Base-by-base conservation (phyloP, 2,329 filamentous ascomycete species). In the Claviceps maximensis region DNA sequence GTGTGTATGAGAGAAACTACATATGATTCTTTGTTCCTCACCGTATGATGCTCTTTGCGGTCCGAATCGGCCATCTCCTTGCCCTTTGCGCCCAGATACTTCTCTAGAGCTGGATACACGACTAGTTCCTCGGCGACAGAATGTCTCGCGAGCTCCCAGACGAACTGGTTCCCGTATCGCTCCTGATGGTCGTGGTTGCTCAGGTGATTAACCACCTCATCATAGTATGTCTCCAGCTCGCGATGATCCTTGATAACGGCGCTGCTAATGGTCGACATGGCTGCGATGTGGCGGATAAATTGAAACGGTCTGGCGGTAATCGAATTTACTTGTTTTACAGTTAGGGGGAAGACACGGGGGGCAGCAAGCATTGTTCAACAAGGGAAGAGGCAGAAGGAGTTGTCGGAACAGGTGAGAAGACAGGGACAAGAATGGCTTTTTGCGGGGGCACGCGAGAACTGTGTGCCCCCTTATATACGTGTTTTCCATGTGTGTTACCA, bases 51-150 rank as follows among this genome's bases (percentile, higher is more conserved):
- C 54, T 77, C 70, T 2, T 65, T 57, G 10, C 75, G 69, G 59
- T 79, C 74, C 46, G 70, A 69, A 15, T 75, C 70, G 0, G 74
- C 73, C 57, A 75, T 62, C 2, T 62, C 57, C 36, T 68, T 66
- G 47, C 76, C 75, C 45, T 68, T 58, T 1, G 66, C 61, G 1
- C 53, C 53, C 15, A 79, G 56, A 52, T 75, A 62, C 54, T 73
- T 71, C 58, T 78, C 74, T 19, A 80, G 65, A 1, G 73, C 75
- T 0, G 78, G 77, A 55, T 80, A 79, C 0, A 80, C 66, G 10
- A 80, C 66, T 0, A 76, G 59, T 57, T 77, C 73, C 55, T 77
- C 73, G 7, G 65, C 65, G n/a, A 76, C 64, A 0, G 71, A 72
- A 58, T 76, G 74, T 2, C 74, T 67, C 1, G 73, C 71, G 0